A percentile compares a stretch with the other conserved stretches of the same genome.
Evolutionary conservation across 1,139 yeast genomes (phyloP).

Genomic region (Yamadazyma triangularis): DNA sequence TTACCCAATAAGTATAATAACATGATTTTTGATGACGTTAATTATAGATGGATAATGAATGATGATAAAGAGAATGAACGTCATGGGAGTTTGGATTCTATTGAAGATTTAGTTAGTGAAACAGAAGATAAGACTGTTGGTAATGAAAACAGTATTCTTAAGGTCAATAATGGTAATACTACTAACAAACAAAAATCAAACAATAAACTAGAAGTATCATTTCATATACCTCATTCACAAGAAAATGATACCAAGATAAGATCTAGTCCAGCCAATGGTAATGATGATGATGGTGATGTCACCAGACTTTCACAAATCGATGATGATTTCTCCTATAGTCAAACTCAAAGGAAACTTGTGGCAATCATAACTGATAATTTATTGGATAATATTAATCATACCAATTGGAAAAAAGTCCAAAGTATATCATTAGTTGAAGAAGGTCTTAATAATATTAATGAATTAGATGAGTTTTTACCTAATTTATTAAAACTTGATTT

Average conservation of each 20-base stretch:
- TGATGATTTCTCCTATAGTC: conserved; percentile 47
- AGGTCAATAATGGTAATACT: conserved; percentile 6
- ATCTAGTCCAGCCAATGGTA: conserved; percentile 13
- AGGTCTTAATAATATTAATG: conserved; percentile 38
- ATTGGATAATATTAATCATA: conserved; percentile 13
- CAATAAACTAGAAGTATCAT: conserved; percentile 37
- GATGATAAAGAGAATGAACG: conserved; percentile 24
- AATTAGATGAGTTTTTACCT: conserved; percentile 43
- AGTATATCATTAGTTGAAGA: conserved; percentile 31
- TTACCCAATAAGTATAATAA: conserved; percentile 36
- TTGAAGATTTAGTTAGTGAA: conserved; percentile 32
- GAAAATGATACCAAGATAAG: conserved; percentile 8
- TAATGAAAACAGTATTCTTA: conserved; percentile 14
- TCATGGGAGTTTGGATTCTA: conserved; percentile 36
- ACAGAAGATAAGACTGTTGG: conserved; percentile 11
- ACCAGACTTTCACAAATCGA: conserved; percentile 37
- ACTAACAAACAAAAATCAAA: conserved; percentile 9
- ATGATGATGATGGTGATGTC: conserved; percentile 26
- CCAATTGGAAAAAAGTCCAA: conserved; percentile 40
- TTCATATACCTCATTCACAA: conserved; percentile 31
- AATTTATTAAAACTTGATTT: conserved; percentile 34
- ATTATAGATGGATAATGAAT: conserved; percentile 33
- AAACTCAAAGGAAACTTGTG: conserved; percentile 41
- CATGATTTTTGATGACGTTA: conserved; percentile 35
- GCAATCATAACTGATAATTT: conserved; percentile 45